Evolutionary conservation across 352 stramenopile genomes (phyloP).

Genomic region (Phytophthora constricta): DNA sequence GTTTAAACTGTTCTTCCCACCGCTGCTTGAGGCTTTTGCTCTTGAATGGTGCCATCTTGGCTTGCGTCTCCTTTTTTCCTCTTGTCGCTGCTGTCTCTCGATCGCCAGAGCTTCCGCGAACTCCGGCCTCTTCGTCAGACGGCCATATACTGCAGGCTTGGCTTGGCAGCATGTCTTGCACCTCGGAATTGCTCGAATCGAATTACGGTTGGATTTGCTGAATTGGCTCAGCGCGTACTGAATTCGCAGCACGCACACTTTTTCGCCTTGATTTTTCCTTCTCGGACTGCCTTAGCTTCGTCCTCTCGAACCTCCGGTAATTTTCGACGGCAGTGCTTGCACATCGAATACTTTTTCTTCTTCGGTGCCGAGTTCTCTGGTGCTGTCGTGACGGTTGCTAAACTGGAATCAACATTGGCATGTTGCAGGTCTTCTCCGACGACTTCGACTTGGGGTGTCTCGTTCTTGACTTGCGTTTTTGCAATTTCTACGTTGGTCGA

Average conservation of each 20-base stretch:
- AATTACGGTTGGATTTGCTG: not conserved
- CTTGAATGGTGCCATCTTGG: constrained; percentile 13
- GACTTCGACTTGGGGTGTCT: constrained; percentile 10
- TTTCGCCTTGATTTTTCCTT: constrained; percentile 11
- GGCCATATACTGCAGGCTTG: not conserved
- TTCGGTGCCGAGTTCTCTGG: not conserved
- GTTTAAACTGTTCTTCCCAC: constrained; percentile 19
- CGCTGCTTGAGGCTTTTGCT: constrained; percentile 20
- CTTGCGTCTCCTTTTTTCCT: not conserved
- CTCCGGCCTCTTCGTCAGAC: not conserved
- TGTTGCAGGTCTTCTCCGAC: too few relatives aligned
- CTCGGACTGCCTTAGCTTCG: not conserved
- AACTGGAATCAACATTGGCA: too few relatives aligned
- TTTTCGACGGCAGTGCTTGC: constrained; percentile 23
- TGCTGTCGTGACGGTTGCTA: not conserved
- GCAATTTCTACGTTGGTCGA: not conserved
- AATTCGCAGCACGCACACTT: constrained; percentile 15
- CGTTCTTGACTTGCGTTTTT: not conserved
- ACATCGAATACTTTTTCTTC: constrained; percentile 8
- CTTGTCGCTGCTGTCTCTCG: constrained; percentile 7
- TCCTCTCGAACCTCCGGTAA: constrained; percentile 4
- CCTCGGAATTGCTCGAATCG: constrained; percentile 13
- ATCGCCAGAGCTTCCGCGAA: constrained; percentile 3
- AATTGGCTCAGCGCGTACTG: constrained; percentile 16
- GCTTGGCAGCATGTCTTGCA: constrained; percentile 23